Conservation (phyloP, 371 early-diverging fungal species). For the Mortierella sp. region DNA sequence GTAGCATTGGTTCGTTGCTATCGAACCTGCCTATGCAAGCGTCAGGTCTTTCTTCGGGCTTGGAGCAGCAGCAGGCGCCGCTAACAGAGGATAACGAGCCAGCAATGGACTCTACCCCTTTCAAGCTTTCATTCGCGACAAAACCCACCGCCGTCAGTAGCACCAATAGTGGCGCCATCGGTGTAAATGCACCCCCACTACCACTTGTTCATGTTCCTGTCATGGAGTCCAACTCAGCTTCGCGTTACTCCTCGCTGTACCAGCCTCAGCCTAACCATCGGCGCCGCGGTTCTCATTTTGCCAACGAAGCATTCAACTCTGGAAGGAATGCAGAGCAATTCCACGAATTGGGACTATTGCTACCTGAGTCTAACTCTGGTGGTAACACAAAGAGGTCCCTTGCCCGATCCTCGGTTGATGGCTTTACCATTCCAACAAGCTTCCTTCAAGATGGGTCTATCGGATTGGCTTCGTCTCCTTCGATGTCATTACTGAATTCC, state of each 20-base stretch:
- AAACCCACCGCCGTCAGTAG: background rate
- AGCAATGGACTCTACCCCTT: background rate
- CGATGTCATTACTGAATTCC: background rate
- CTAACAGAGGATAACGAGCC: conserved; percentile 21
- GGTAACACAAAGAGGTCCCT: too few relatives aligned
- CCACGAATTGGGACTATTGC: background rate
- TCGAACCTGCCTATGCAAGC: conserved; percentile 31
- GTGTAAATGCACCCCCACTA: background rate
- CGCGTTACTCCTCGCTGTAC: conserved; percentile 16
- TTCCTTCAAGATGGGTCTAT: too few relatives aligned
- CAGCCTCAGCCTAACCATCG: conserved; percentile 7
- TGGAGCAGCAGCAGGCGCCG: conserved; percentile 1
- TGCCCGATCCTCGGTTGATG: too few relatives aligned
- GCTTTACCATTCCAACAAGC: too few relatives aligned
- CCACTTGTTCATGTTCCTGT: conserved; percentile 26
- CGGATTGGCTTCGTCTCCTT: too few relatives aligned
- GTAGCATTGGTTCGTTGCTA: conserved; percentile 33
- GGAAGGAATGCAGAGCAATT: conserved; percentile 2
- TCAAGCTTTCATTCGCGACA: conserved; percentile 25
- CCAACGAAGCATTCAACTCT: conserved; percentile 8
- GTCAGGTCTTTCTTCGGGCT: background rate
- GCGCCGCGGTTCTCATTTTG: conserved; percentile 20
- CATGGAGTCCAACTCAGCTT: conserved; percentile 44
- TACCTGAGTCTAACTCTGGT: too few relatives aligned
- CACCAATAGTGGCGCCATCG: too few relatives aligned